Evolutionary conservation across 441 rosid genomes (phyloP), one percentile per base, ranked within the genome.

Genomic region (Mallotus japonicus): DNA sequence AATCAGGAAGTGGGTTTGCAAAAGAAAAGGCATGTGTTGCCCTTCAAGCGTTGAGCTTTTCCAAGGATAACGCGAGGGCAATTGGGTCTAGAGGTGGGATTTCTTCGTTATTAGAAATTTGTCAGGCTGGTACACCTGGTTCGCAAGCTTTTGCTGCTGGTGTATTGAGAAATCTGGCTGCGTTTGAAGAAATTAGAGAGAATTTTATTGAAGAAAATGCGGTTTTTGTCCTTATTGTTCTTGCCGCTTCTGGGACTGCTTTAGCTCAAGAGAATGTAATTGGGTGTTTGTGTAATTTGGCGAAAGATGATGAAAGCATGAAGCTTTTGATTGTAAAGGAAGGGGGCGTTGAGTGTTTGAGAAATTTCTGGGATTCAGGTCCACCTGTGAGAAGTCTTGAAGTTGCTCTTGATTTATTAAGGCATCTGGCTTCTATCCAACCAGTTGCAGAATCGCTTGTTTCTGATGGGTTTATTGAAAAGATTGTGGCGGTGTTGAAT

Each of bases 141-240:
- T 88, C 98, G 0, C 99, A 91, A 69, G 97, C 87, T 58, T 89
- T 87, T 64, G 99, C 98, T 0, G 95, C 95, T 1, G 95, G 92
- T 2, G 99, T 91, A 8, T 79, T 95, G 84, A 86, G 86, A 74
- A 92, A 89, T 66, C 79, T 95, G 2, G 91, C 98, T 8, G 76
- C 69, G 0, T 83, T 88, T 47, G 49, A 53, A 9, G 98, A 95
- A 73, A 86, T 78, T 19, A 87, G 72, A 79, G 92, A 90, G 83
- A 89, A 86, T 82, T 87, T 95, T 14, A 70, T 88, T 0, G 97
- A 95, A 75, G 99, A 92, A 56, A 84, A 84, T 42, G 97, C 91
- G 0, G 76, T 86, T 51, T 74, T 64, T 22, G 93, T 88, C 40
- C 85, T 95, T 11, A 67, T 91, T 11, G 79, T 83, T 32, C 85